Base-by-base conservation (phyloP, 2,329 filamentous ascomycete genomes). In the Talaromyces pinophilus region DNA sequence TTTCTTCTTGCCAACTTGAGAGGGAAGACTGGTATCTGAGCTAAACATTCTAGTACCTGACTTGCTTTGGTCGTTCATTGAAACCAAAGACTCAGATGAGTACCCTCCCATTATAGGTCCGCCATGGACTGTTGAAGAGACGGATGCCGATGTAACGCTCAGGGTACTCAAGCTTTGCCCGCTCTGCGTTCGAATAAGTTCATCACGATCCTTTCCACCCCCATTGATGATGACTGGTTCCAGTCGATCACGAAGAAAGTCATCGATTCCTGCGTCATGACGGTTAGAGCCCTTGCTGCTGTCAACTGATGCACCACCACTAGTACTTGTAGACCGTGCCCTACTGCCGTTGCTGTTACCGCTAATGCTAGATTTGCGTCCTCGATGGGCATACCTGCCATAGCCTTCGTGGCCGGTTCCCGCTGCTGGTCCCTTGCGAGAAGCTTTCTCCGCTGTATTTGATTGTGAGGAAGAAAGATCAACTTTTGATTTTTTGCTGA, bases 341-440 rank as follows among this genome's bases (percentile, higher is more conserved):
- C 79, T 77, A 42, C 74, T 77, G 15, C 76, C 76, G 59, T 72
- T 80, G 38, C 71, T 78, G 69, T 76, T 81, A 64, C 79, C 75
- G 44, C 57, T 30, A 59, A 77, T 71, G 63, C 81, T 83, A 61
- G 75, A 63, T 67, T 79, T 81, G 62, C 82, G 77, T 54, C 81
- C 81, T 50, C 82, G 76, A 64, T 78, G 77, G 4, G 76, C 75
- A 71, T 83, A 82, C 70, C 77, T 83, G 13, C 81, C 81, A 70
- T 85, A 85, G 33, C 81, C 81, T 80, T 98, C 94, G 73, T 98
- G 93, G 0, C 94, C 94, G 44, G 94, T 98, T n/a, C 94, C 94
- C 48, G 94, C 94, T 17, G 86, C 87, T 25, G 94, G 94, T 0
- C 94, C 93, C 77, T 92, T 94, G 33, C 90, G 86, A 28, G 81